Base-by-base conservation (phyloP, 192 early-diverging fungal species). In the Thamnidium elegans region DNA sequence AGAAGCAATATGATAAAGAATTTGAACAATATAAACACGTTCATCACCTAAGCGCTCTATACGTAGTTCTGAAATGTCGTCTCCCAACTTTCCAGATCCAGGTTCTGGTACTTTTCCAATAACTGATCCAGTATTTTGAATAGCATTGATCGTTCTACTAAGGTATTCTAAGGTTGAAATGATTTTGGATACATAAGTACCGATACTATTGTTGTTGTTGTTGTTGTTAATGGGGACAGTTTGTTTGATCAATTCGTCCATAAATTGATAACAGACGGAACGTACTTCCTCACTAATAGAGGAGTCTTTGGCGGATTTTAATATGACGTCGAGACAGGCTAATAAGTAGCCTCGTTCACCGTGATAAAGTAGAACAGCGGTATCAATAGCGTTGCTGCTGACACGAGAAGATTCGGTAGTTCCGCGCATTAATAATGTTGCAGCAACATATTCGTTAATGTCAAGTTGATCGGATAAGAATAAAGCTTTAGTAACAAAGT, bases 381-480 rank as follows among this genome's bases (percentile, higher is more conserved):
- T 83, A 42, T 91, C 86, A 20, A 80, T 78, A 2, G 84, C 78
- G 15, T 80, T 82, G 36, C 79, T 74, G 52, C 87, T 81, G 45
- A 84, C 87, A 34, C 72, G 70, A 61, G 85, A 75, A 39, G 77
- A 68, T 19, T 80, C 73, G 6, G 81, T 66, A 9, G 78, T 68
- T 1, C 84, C 84, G 56, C 79, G 64, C 50, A 82, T 78, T 55
- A 91, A 71, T 32, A 94, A 73, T 7, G 83, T 73, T 3, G 90
- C 81, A 4, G 93, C 94, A 10, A 82, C 63, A 59, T 86, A 78
- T 68, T 95, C 94, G 75, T 90, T 86, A 47, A 95, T 79, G 21
- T 87, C 80, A 30, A 97, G 77, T 62, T 91, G 81, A 70, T 94
- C 91, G 1, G 91, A 90, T 32, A 97, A 66, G 67, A 86, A 78